Base-by-base conservation (phyloP, 1,139 yeast species). In the Lodderomyces oxycetoniae region DNA sequence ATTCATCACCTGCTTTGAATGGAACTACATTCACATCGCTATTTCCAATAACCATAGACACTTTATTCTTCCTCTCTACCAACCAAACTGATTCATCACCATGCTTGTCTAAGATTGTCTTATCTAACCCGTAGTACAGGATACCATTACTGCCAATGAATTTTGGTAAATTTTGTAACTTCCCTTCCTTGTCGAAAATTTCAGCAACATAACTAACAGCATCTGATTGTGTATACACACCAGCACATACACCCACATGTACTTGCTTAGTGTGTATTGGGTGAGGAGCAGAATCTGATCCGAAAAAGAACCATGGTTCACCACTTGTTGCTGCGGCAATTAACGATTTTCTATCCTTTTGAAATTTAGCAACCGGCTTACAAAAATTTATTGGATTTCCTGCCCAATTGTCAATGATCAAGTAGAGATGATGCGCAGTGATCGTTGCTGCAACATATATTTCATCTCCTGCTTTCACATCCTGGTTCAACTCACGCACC, bases 241-340 rank as follows among this genome's bases (percentile, higher is more conserved):
- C 99, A 11, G 99, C 99, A 52, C 97, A 89, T 10, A 91, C 96
- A 15, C 91, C 93, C 25, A 69, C 64, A 46, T 79, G 89, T 43
- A 74, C 80, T 28, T 86, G 71, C 59, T 91, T 91, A 40, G 78
- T 77, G 44, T 76, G 74, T 21, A 85, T 55, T 10, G 96, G 95
- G 57, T 91, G 98, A 24, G 98, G 98, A 13, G 98, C 98, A 17
- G 96, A 85, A 57, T 91, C 99, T 2, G 96, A 85, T 4, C 99
- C 99, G 52, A 89, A 89, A 64, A 91, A 87, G 59, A 89, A 93
- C 69, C 81, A 89, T 34, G 95, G 87, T 46, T 83, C 79, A 6
- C 97, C 98, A 1, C 93, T 79, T 8, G 86, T 81, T 3, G 97
- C 98, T 23, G 98, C 97, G 26, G 67, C 71, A 9, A 91, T 72